Conservation (phyloP, 225 moss, liverwort and hornwort genomes). For the Polytrichum formosum region DNA sequence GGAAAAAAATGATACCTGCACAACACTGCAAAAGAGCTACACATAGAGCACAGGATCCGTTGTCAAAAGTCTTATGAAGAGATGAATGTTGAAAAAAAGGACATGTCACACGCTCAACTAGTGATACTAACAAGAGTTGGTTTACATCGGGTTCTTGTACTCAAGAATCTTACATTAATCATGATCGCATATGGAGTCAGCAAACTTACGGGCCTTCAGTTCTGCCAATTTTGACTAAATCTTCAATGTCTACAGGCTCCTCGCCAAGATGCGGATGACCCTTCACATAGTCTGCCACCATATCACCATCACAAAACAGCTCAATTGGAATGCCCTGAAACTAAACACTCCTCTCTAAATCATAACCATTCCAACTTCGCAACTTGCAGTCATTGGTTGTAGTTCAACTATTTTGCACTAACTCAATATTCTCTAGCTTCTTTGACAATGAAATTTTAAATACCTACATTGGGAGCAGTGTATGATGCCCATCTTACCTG, state of each 20-base stretch:
- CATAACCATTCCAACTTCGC: not conserved
- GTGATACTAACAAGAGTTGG: too few relatives aligned
- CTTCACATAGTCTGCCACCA: constrained; percentile 70
- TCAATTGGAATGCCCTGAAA: not conserved
- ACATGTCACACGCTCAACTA: too few relatives aligned
- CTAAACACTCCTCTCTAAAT: constrained; percentile 4
- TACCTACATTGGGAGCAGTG: not conserved
- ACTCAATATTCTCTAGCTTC: not conserved
- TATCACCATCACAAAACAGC: not conserved
- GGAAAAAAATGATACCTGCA: too few relatives aligned
- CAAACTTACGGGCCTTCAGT: constrained; percentile 90
- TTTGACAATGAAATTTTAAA: not conserved
- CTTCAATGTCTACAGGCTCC: constrained; percentile 96
- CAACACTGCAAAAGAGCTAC: too few relatives aligned
- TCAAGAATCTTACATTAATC: too few relatives aligned
- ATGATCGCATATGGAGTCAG: too few relatives aligned
- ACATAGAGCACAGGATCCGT: too few relatives aligned
- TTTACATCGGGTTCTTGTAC: too few relatives aligned
- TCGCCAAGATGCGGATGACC: constrained; percentile 74
- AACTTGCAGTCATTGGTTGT: too few relatives aligned
- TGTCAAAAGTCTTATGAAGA: too few relatives aligned
- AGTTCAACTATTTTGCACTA: not conserved
- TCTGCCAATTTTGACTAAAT: constrained; percentile 88
- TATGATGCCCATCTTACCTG: constrained; percentile 42
- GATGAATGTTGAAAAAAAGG: too few relatives aligned